These are phyloP conservation scores for Pseudonitzschia pungens DNA, from an alignment of 108 stramenopile genomes.

Conservation along the genomic window DNA sequence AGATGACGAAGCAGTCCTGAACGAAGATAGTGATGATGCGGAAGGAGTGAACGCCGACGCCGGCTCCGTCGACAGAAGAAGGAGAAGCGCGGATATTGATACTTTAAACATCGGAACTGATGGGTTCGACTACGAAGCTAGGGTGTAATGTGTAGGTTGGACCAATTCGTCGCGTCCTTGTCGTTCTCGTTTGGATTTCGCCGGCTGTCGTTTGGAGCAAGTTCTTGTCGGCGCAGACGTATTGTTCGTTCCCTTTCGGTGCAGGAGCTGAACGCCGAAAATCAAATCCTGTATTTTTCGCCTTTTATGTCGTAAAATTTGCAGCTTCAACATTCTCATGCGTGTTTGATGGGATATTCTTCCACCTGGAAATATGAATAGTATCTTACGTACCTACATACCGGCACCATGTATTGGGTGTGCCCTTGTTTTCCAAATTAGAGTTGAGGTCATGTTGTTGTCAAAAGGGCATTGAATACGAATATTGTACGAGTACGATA, in stretches of 20 bases:
- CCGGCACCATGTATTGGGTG: too few species aligned
- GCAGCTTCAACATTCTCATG: background rate
- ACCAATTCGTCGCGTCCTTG: background rate
- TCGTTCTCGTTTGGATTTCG: background rate
- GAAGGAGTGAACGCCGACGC: slow-evolving; percentile 1
- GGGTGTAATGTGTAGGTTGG: background rate
- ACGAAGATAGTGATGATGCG: background rate
- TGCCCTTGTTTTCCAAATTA: too few species aligned
- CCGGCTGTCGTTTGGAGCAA: background rate
- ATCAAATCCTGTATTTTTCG: background rate
- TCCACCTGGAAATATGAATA: slow-evolving; percentile 2
- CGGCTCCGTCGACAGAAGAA: slow-evolving; percentile 2
- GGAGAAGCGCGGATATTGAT: background rate
- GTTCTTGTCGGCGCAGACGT: too few species aligned
- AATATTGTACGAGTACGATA: too few species aligned
- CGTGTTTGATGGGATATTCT: background rate
- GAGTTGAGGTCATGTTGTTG: too few species aligned
- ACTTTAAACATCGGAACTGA: background rate
- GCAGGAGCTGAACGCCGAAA: background rate
- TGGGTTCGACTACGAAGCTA: background rate
- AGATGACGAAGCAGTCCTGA: background rate
- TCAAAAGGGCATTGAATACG: too few species aligned
- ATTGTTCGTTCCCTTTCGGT: too few species aligned
- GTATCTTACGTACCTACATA: too few species aligned
- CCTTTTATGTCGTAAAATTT: background rate